Evolutionary conservation across 306 rosid genomes (phyloP), one percentile per base, ranked within the genome.

Genomic region (Glycine latifolia): DNA sequence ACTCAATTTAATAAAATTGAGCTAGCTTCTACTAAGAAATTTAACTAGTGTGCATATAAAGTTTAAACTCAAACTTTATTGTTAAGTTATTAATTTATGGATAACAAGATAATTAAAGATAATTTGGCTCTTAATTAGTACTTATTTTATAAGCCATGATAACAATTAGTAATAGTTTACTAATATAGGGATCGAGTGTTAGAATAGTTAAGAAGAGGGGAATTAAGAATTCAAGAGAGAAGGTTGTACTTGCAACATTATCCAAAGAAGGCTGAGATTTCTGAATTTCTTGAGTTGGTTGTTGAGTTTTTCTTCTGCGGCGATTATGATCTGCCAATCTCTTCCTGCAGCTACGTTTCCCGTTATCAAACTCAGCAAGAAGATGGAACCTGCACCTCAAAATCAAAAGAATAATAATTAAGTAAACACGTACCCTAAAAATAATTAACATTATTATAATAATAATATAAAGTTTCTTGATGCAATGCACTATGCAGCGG

Each of bases 271-370:
- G 63, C 4, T 44, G 90, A 41, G 90, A 79, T 80, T 92, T 77
- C 82, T 67, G 87, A 39, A 20, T 84, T 33, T 86, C 94, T 80
- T 82, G 93, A 72, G 78, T 62, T 69, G 92, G 85, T 41, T 86
- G 99, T 54, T 91, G 98, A 54, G 93, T 90, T 88, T 95, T 95
- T 75, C 99, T 88, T 81, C 99, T 63, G 55, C 99, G 94, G 69
- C 99, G 99, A 82, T 95, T 95, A 81, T 95, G 99, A 80, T 95
- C 99, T 1, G 99, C 99, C 79, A 95, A 39, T 77, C 99, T 89
- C 88, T 93, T 95, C 84, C 99, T 89, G 89, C 99, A 95, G 85
- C 99, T 95, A 44, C 99, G 94, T 81, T 95, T 95, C 55, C 99
- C 99, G 47, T 95, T 93, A 71, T 95, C 99, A 41, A 95, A 95